Evolutionary conservation across 2,329 filamentous ascomycete species (phyloP).

Genomic region (Dothistroma septosporum): DNA sequence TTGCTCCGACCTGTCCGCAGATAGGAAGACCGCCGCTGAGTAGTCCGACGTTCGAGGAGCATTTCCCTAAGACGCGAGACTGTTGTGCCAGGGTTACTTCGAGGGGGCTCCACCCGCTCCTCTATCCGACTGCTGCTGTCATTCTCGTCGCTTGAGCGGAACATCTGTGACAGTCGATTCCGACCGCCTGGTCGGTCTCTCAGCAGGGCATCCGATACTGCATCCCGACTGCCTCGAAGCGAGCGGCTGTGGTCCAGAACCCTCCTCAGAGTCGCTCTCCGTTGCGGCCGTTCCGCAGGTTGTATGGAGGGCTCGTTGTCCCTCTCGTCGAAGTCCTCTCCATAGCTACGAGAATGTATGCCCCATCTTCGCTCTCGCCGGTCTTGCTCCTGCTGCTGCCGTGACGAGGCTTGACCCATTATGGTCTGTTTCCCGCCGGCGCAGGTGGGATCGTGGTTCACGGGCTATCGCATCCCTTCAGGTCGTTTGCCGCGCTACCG

Average conservation of each 20-base stretch:
- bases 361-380: background rate
- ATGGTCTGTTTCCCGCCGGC: slow-evolving; percentile 4
- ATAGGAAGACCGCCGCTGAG: slow-evolving; percentile 26
- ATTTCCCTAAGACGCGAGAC: slow-evolving; percentile 24
- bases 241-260: background rate
- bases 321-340: background rate
- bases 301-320: background rate
- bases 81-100: slow-evolving; percentile 10
- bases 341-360: background rate
- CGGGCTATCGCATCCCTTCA: slow-evolving; percentile 11
- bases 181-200: background rate
- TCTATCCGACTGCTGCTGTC: slow-evolving; percentile 5
- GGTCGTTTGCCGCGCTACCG: background rate
- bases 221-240: background rate
- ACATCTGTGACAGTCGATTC: slow-evolving; percentile 10
- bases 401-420: slow-evolving; percentile 35
- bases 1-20: slow-evolving; percentile 21
- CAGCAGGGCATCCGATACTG: background rate
- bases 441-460: background rate
- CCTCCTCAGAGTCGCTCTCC: background rate
- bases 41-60: slow-evolving; percentile 9
- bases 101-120: slow-evolving; percentile 7
- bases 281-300: background rate
- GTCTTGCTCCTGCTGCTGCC: slow-evolving; percentile 21
- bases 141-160: slow-evolving; percentile 4